A percentile compares a stretch with the other conserved stretches of the same genome.
Conservation (phyloP, 106 monocot genomes). For the Allium fistulosum region DNA sequence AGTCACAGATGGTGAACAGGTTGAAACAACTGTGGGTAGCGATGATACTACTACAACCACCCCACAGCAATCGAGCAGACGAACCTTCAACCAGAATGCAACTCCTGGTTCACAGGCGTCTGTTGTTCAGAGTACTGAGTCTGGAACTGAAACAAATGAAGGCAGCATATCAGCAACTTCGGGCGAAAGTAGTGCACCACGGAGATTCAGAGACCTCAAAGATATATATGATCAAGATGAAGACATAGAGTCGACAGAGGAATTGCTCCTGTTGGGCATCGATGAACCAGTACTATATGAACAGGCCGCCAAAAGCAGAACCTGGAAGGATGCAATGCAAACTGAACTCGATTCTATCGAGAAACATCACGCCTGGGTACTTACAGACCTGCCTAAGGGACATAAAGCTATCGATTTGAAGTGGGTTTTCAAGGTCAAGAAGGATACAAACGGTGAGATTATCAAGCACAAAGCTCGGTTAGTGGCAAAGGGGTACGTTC, state of each 20-base stretch:
- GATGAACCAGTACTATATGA: background rate
- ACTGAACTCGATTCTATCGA: background rate
- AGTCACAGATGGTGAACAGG: background rate
- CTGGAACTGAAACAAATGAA: too few relatives aligned
- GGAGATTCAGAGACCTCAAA: too few relatives aligned
- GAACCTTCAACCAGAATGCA: too few relatives aligned
- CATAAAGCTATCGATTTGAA: background rate
- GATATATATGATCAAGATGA: too few relatives aligned
- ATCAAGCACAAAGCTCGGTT: background rate
- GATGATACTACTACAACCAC: background rate
- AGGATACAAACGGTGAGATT: background rate
- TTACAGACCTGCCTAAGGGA: background rate
- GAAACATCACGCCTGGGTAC: background rate
- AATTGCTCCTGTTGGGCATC: background rate
- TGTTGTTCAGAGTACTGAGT: too few relatives aligned
- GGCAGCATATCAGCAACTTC: too few relatives aligned
- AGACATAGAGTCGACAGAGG: background rate
- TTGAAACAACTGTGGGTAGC: background rate
- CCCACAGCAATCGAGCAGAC: too few relatives aligned
- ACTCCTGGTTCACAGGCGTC: too few relatives aligned
- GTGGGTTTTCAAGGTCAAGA: constrained; percentile 2
- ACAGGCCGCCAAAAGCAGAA: background rate
- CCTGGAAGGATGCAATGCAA: background rate
- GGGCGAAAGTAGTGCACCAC: too few relatives aligned
- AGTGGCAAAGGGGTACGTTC: background rate